These are phyloP conservation scores for Colletotrichum tamarilloi DNA, from an alignment of 2,329 filamentous ascomycete species.

Conservation along the genomic window DNA sequence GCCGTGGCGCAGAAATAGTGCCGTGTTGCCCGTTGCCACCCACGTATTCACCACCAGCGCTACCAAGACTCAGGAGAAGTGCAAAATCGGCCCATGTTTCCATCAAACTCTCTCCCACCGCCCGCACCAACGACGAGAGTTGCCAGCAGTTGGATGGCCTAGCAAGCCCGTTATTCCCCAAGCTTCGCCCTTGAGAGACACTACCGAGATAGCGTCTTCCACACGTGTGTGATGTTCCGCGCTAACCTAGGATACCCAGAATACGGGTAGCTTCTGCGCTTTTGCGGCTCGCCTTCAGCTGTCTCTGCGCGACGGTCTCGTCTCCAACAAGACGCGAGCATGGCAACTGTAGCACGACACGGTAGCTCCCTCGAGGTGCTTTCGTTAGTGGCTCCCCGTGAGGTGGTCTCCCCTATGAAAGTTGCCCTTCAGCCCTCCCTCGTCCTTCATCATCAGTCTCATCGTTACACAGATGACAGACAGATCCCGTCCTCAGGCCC, in stretches of 20 bases:
- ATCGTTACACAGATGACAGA: background rate
- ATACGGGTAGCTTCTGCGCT: constrained; percentile 11
- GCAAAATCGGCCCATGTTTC: background rate
- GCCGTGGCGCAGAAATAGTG: background rate
- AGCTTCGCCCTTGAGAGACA: constrained; percentile 28
- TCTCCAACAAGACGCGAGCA: background rate
- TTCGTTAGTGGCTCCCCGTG: background rate
- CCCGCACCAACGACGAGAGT: background rate
- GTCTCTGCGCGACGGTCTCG: constrained; percentile 12
- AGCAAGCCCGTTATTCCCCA: constrained; percentile 25
- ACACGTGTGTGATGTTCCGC: constrained; percentile 31
- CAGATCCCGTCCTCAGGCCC: background rate
- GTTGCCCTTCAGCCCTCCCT: background rate
- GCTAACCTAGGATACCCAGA: constrained; percentile 24
- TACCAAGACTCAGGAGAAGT: background rate
- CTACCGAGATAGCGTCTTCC: constrained; percentile 18
- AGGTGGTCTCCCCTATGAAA: background rate
- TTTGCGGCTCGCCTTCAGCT: background rate
- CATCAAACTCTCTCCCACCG: background rate
- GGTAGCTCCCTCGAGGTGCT: background rate
- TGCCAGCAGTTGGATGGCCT: constrained; percentile 17
- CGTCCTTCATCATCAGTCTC: background rate
- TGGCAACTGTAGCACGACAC: too few species aligned
- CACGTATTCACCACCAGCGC: background rate
- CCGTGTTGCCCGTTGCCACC: background rate